A percentile compares a stretch with the other conserved stretches of the same genome.
phyloP scores from a whole-genome alignment of 1,139 yeast species.

The Candida glucosophila region DNA sequence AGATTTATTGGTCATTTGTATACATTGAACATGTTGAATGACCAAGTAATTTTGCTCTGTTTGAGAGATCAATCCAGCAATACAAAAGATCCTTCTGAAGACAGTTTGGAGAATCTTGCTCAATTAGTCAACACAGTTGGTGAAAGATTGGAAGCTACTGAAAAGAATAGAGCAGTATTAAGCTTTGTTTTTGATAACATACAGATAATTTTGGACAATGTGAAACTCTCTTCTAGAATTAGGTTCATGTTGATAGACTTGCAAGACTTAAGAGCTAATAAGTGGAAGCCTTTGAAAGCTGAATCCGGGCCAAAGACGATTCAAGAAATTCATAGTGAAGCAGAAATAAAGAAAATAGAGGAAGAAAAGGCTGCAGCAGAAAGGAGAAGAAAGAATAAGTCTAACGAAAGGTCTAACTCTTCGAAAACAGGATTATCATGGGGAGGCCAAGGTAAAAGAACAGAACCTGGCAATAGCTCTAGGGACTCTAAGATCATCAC shows the following conservation, averaged over 20 bases:
- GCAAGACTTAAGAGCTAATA: slow-evolving; percentile 59
- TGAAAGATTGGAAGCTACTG: slow-evolving; percentile 55
- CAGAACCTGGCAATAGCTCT: slow-evolving; percentile 13
- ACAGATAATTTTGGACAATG: slow-evolving; percentile 46
- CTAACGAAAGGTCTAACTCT: slow-evolving; percentile 48
- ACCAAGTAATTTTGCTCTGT: slow-evolving; percentile 72
- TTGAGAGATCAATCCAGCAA: slow-evolving; percentile 57
- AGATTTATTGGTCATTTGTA: slow-evolving; percentile 93
- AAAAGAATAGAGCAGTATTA: slow-evolving; percentile 37
- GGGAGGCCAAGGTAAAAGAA: slow-evolving; percentile 28
- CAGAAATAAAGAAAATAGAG: slow-evolving; percentile 53
- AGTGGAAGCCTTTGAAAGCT: slow-evolving; percentile 53
- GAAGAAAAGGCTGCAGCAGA: slow-evolving; percentile 44
- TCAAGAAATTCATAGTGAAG: slow-evolving; percentile 83
- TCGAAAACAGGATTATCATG: slow-evolving; percentile 40
- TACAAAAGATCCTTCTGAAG: slow-evolving; percentile 73
- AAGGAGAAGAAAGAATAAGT: slow-evolving; percentile 26
- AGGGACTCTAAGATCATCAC: slow-evolving; percentile 26
- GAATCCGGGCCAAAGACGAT: slow-evolving; percentile 89
- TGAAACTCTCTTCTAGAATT: slow-evolving; percentile 68
- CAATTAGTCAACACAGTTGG: slow-evolving; percentile 90
- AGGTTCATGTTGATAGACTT: slow-evolving; percentile 86
- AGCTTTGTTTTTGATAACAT: slow-evolving; percentile 58
- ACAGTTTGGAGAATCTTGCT: slow-evolving; percentile 80
- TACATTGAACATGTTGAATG: slow-evolving; percentile 69